These are phyloP conservation scores for Kregervanrija delftensis DNA, from an alignment of 805 yeast genomes.

Conservation along the genomic window DNA sequence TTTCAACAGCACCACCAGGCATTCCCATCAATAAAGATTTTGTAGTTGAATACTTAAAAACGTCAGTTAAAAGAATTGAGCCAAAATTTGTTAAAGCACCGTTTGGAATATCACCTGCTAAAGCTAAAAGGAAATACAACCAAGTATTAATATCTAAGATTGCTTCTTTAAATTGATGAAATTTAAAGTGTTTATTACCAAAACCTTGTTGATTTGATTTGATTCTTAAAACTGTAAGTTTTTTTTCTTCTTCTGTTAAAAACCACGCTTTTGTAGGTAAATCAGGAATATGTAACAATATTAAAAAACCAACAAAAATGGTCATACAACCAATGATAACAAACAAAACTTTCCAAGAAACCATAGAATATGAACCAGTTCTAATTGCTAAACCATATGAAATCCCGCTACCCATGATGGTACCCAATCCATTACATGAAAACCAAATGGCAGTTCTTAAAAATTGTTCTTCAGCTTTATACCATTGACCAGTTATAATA, in stretches of 20 bases:
- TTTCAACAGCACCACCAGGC: conserved; percentile 25
- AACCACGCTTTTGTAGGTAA: conserved; percentile 29
- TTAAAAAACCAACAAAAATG: conserved; percentile 25
- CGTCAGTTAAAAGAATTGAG: conserved; percentile 27
- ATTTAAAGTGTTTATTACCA: conserved; percentile 22
- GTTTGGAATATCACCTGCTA: conserved; percentile 24
- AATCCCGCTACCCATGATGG: conserved; percentile 25
- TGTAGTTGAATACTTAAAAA: conserved; percentile 25
- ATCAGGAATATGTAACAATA: conserved; percentile 26
- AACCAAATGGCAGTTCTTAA: too few species aligned
- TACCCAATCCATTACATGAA: conserved; percentile 26
- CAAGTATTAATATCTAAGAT: conserved; percentile 32
- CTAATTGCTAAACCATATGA: conserved; percentile 28
- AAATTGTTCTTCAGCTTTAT: conserved; percentile 28
- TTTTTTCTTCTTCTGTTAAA: conserved; percentile 31
- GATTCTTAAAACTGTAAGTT: conserved; percentile 24
- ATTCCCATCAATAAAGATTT: conserved; percentile 20
- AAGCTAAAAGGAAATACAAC: conserved; percentile 29
- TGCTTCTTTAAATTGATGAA: conserved; percentile 23
- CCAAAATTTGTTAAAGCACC: conserved; percentile 42
- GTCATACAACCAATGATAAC: conserved; percentile 30
- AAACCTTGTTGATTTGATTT: conserved; percentile 33
- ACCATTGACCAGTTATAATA: conserved; percentile 27
- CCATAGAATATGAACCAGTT: conserved; percentile 17
- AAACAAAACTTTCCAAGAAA: conserved; percentile 28